Percentiles rank a stretch among this genome's conserved stretches.
Conservation (phyloP, 306 rosid species). For the Corylus avellana region DNA sequence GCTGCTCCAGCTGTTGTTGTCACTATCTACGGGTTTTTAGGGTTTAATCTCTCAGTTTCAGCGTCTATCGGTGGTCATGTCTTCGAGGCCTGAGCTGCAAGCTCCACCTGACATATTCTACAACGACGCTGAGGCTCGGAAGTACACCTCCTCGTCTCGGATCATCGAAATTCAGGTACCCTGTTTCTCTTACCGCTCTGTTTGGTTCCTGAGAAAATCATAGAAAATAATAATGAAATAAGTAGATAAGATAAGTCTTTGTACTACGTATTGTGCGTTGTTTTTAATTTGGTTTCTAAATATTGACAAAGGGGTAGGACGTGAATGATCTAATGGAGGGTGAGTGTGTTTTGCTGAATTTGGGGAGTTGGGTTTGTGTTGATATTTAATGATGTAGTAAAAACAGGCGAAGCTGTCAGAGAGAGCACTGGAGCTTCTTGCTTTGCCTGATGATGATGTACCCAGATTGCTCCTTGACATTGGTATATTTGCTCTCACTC, state of each 20-base stretch:
- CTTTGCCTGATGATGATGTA: conserved; percentile 69
- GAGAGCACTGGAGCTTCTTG: conserved; percentile 86
- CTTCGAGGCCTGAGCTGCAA: conserved; percentile 76
- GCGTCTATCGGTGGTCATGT: conserved; percentile 22
- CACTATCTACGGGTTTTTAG: not conserved
- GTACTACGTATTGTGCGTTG: not conserved
- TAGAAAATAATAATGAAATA: too few relatives aligned
- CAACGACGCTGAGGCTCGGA: conserved; percentile 79
- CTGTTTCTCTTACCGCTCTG: not conserved
- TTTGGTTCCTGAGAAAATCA: not conserved
- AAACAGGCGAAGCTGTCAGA: conserved; percentile 56
- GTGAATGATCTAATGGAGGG: not conserved
- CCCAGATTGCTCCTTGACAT: conserved; percentile 85
- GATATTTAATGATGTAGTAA: not conserved
- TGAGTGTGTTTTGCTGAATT: not conserved
- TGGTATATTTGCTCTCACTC: conserved; percentile 42
- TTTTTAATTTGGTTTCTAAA: not conserved
- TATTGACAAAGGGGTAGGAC: not conserved
- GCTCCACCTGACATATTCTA: conserved; percentile 99
- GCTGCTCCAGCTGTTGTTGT: not conserved
- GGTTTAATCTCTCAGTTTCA: not conserved
- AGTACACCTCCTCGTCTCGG: conserved; percentile 88
- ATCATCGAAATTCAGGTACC: conserved; percentile 76
- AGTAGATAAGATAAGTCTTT: not conserved
- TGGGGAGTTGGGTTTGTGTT: not conserved